A percentile compares a stretch with the other conserved stretches of the same genome.
Evolutionary conservation across 2,329 filamentous ascomycete species (phyloP).

Genomic region (Apiospora malaysiana): DNA sequence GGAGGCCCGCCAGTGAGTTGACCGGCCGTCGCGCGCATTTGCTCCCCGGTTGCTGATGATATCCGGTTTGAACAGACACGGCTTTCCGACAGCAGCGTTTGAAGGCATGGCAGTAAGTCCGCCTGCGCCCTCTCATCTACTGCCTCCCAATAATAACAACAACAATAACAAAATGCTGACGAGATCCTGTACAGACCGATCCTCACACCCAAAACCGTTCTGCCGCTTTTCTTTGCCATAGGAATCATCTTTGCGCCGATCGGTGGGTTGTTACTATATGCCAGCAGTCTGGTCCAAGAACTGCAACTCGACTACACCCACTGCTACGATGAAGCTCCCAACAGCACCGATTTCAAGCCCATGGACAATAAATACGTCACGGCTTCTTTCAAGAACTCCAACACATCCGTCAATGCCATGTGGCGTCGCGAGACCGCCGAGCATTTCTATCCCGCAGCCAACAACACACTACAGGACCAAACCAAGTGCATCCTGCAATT

Average conservation of each 20-base stretch:
- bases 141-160: background rate
- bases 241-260: conserved; percentile 91
- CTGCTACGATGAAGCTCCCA: conserved; percentile 66
- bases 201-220: conserved; percentile 83
- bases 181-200: conserved; percentile 71
- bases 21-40: conserved; percentile 9
- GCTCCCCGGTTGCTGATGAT: conserved; percentile 21
- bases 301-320: conserved; percentile 88
- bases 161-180: conserved; percentile 4
- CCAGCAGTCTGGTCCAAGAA: conserved; percentile 89
- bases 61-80: conserved; percentile 59
- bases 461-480: conserved; percentile 31
- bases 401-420: conserved; percentile 44
- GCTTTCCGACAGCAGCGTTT: conserved; percentile 95
- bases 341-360: conserved; percentile 32
- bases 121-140: conserved; percentile 24
- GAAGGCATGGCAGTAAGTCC: conserved; percentile 95
- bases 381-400: conserved; percentile 70
- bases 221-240: conserved; percentile 72
- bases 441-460: conserved; percentile 45
- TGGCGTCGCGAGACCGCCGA: conserved; percentile 45
- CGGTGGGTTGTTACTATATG: conserved; percentile 84
- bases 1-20: conserved; percentile 82
- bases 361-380: conserved; percentile 66
- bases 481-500: conserved; percentile 75